Percentiles rank a stretch among this genome's conserved stretches.
Evolutionary conservation across 345 rosid genomes (phyloP).

Genomic region (Euphorbia lathyris): DNA sequence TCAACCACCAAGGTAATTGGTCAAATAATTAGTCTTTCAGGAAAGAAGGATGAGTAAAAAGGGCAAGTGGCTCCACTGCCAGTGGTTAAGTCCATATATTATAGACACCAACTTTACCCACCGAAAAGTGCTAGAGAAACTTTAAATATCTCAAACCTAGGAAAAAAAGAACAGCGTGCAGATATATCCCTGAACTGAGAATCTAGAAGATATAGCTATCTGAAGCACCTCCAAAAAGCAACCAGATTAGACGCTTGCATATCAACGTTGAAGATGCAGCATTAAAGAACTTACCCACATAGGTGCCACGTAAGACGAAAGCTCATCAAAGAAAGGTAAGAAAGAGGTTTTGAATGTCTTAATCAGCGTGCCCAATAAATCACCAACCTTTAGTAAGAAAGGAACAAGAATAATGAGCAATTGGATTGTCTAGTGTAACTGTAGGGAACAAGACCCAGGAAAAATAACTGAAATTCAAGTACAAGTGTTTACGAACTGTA

Average conservation of each 20-base stretch:
- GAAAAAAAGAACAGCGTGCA: not conserved
- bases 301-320: conserved; percentile 84
- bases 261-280: not conserved
- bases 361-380: conserved; percentile 85
- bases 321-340: conserved; percentile 87
- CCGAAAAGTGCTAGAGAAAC: not conserved
- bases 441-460: not conserved
- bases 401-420: conserved; percentile 1
- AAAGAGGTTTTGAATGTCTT: conserved; percentile 83
- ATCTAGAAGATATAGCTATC: not conserved
- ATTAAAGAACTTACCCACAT: conserved; percentile 84
- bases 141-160: not conserved
- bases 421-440: not conserved
- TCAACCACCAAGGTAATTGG: not conserved
- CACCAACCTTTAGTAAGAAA: conserved; percentile 62
- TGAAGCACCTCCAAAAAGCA: not conserved
- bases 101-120: conserved; percentile 5
- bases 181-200: not conserved
- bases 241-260: not conserved
- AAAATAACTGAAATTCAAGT: not conserved
- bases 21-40: not conserved
- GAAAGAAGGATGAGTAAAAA: not conserved
- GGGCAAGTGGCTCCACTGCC: not conserved
- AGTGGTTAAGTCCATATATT: not conserved
- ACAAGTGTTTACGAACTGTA: conserved; percentile 11